These are phyloP conservation scores for Symbiodinium natans DNA, from an alignment of 73 alveolate species.

Conservation along the genomic window DNA sequence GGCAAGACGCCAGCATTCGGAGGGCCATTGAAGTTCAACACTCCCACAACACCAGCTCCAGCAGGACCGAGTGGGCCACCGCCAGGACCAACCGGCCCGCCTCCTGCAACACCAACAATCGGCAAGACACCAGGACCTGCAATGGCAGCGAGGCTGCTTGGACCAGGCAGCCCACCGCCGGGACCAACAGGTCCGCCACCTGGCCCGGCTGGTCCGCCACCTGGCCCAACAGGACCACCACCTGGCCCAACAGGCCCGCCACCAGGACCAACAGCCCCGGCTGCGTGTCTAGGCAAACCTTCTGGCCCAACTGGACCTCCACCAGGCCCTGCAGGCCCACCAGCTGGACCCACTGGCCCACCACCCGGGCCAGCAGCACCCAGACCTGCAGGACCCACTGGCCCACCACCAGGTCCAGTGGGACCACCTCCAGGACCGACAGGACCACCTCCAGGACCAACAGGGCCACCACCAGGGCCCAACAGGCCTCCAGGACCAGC, in stretches of 20 bases:
- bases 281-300: not conserved
- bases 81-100: not conserved
- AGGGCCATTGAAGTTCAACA: not conserved
- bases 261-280: not conserved
- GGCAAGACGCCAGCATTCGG: no score
- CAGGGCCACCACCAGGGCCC: conserved; percentile 71
- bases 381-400: not conserved
- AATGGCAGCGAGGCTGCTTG: no score
- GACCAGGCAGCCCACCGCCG: conserved; percentile 5
- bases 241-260: conserved; percentile 25
- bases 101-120: conserved; percentile 34
- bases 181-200: not conserved
- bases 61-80: conserved; percentile 26
- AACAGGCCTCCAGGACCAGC: conserved; percentile 63
- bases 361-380: conserved; percentile 65
- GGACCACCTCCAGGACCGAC: conserved; percentile 41
- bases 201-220: conserved; percentile 2
- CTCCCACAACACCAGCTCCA: not conserved
- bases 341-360: conserved; percentile 5
- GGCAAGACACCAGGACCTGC: not conserved
- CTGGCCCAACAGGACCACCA: conserved; percentile 73
- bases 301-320: conserved; percentile 28
- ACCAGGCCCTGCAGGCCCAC: conserved; percentile 32
- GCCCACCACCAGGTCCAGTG: conserved; percentile 43
- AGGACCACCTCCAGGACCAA: conserved; percentile 51